phyloP scores from a whole-genome alignment of 257 asterid species.

The Solanum tacnaense region DNA sequence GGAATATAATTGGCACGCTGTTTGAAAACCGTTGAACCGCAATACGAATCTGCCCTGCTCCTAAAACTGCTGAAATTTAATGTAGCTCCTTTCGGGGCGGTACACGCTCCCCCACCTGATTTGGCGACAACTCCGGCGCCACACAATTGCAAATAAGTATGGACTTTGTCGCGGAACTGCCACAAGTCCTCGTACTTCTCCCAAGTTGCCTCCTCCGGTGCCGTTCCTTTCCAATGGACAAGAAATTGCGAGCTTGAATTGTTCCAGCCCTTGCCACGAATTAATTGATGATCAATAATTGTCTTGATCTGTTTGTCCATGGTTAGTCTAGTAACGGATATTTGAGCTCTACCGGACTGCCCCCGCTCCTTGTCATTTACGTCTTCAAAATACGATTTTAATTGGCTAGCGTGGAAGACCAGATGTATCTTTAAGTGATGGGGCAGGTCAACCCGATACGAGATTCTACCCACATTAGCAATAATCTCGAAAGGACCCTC shows the following conservation, averaged over 20 bases:
- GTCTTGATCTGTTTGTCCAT: no score
- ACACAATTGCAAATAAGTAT: no score
- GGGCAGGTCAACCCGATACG: background rate
- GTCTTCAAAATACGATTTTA: no score
- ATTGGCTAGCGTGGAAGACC: background rate
- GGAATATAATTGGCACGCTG: no score
- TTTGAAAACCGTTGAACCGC: fast-evolving
- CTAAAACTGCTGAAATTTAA: fast-evolving
- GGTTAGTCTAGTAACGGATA: background rate
- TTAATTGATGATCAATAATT: background rate
- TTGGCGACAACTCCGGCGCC: no score
- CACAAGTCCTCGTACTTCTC: no score
- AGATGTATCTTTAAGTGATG: background rate
- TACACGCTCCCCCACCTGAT: no score
- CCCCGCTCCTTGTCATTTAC: background rate
- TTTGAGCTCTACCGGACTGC: background rate
- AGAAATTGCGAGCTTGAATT: no score
- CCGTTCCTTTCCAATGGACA: background rate
- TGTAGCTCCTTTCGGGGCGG: no score
- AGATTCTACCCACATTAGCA: background rate
- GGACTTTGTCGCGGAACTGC: no score
- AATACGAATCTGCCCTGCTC: fast-evolving
- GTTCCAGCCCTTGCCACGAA: background rate
- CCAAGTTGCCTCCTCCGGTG: no score
- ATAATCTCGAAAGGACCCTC: background rate